phyloP scores from a whole-genome alignment of 1,284 basidiomycete genomes.

The Meripilus lineatus region DNA sequence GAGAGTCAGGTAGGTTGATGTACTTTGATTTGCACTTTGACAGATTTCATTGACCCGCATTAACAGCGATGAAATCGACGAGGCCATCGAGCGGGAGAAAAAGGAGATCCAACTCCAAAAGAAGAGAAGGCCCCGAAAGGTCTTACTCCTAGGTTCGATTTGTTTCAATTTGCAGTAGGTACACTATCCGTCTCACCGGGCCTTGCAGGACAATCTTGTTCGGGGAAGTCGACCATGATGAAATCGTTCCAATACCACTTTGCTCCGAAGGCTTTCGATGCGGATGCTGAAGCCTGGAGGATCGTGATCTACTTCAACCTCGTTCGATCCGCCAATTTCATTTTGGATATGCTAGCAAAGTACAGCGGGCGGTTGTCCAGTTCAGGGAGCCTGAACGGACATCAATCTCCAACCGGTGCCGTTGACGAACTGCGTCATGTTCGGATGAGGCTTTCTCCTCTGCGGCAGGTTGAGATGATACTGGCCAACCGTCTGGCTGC shows the following conservation, averaged over 20 bases:
- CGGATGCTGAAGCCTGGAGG: constrained; percentile 54
- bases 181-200: background rate
- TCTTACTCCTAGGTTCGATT: constrained; percentile 15
- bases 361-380: too few species aligned
- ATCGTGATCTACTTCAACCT: constrained; percentile 62
- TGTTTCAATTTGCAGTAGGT: background rate
- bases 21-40: background rate
- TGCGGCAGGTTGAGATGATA: constrained; percentile 51
- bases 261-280: constrained; percentile 52
- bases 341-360: constrained; percentile 41
- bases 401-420: too few species aligned
- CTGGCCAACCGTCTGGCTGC: constrained; percentile 26
- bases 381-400: background rate
- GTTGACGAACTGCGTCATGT: constrained; percentile 40
- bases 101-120: constrained; percentile 8
- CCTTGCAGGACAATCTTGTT: constrained; percentile 55
- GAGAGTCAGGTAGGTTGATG: background rate
- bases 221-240: constrained; percentile 61
- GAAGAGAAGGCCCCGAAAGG: constrained; percentile 13
- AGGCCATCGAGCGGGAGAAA: constrained; percentile 12
- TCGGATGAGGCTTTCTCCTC: constrained; percentile 46
- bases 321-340: constrained; percentile 52
- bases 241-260: constrained; percentile 63
- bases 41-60: background rate
- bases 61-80: constrained; percentile 16